Evolutionary conservation across 192 early-diverging fungal species (phyloP).

Genomic region (Chytriomyces confervae): DNA sequence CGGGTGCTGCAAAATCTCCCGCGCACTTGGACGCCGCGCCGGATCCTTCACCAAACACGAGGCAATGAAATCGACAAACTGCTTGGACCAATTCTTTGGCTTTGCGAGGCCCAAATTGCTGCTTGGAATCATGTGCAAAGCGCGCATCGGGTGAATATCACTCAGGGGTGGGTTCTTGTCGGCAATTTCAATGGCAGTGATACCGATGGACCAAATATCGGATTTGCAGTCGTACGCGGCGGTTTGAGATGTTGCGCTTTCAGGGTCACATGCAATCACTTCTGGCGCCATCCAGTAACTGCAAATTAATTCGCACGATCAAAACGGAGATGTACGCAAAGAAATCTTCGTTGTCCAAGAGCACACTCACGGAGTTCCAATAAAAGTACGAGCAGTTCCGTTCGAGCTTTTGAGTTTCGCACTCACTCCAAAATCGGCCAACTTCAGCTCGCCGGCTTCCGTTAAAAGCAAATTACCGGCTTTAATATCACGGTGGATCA

Average conservation of each 20-base stretch:
- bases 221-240: constrained; percentile 64
- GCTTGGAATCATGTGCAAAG: constrained; percentile 62
- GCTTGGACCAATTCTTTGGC: constrained; percentile 66
- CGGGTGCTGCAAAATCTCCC: constrained; percentile 63
- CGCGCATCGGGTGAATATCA: constrained; percentile 72
- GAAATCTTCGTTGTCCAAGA: background rate
- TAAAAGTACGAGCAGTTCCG: constrained; percentile 62
- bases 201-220: constrained; percentile 71
- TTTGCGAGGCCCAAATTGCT: constrained; percentile 58
- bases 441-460: constrained; percentile 59
- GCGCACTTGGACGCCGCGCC: constrained; percentile 53
- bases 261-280: constrained; percentile 63
- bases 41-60: constrained; percentile 64
- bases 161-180: constrained; percentile 70
- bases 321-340: background rate
- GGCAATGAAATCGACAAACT: constrained; percentile 63
- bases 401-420: constrained; percentile 53
- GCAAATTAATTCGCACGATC: background rate
- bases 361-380: constrained; percentile 64
- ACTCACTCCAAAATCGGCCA: constrained; percentile 72
- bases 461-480: constrained; percentile 67
- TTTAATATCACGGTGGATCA: constrained; percentile 73
- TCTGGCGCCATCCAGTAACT: constrained; percentile 72
- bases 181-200: constrained; percentile 71
- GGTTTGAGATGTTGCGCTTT: constrained; percentile 38